Conservation (phyloP, 139 green algal genomes). For the Monoraphidium neglectum region DNA sequence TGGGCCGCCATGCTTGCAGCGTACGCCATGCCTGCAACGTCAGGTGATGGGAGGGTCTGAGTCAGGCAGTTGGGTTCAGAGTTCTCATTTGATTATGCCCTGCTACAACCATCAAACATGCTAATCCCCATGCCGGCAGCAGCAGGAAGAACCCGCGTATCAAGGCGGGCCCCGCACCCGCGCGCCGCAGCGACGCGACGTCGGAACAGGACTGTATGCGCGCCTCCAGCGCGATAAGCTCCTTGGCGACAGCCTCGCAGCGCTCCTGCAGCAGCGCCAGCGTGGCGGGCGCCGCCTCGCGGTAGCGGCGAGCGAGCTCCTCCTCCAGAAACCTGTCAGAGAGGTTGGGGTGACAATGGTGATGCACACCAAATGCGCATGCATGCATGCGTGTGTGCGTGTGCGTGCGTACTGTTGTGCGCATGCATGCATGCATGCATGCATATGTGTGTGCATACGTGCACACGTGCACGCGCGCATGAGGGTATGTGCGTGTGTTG, state of each 20-base stretch:
- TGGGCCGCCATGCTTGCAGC: slow-evolving; percentile 26
- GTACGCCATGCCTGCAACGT: slow-evolving; percentile 41
- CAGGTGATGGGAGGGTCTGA: background rate
- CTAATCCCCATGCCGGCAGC: too few species aligned
- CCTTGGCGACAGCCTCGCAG: slow-evolving; percentile 59
- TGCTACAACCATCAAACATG: too few species aligned
- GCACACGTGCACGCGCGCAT: too few species aligned
- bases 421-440: background rate
- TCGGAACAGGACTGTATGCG: slow-evolving; percentile 72
- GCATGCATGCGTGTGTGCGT: background rate
- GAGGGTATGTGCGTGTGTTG: too few species aligned
- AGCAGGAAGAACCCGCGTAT: too few species aligned
- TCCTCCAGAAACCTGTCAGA: slow-evolving; percentile 87
- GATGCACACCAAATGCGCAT: too few species aligned
- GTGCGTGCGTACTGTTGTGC: too few species aligned
- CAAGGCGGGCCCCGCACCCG: too few species aligned
- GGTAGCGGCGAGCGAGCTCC: slow-evolving; percentile 82
- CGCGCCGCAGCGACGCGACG: slow-evolving; percentile 66
- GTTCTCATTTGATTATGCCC: too few species aligned
- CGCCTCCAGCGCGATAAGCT: slow-evolving; percentile 69
- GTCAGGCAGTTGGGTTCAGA: too few species aligned
- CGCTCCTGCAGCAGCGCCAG: slow-evolving; percentile 86
- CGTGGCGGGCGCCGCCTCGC: slow-evolving; percentile 83
- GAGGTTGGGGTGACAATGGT: background rate
- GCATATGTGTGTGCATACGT: background rate